These are phyloP conservation scores for Gardenia jasminoides DNA, from an alignment of 257 asterid species.

Conservation along the genomic window DNA sequence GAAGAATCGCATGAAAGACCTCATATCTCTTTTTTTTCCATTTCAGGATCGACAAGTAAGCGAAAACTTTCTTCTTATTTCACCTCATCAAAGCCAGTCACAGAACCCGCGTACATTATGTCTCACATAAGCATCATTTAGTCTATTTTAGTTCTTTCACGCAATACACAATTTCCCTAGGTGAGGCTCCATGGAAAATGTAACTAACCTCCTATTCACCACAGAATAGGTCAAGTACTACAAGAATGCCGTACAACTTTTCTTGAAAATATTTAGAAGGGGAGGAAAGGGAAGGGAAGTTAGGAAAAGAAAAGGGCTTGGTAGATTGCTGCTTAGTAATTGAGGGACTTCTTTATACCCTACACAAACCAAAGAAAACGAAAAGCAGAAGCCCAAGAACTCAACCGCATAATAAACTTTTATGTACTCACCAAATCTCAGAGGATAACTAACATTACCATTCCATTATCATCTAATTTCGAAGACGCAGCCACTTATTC, in stretches of 20 bases:
- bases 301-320: neutral
- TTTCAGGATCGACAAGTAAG: neutral
- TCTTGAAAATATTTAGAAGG: neutral
- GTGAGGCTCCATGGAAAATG: neutral
- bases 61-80: too few species aligned
- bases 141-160: neutral
- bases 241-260: conserved; percentile 1
- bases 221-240: neutral
- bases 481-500: neutral
- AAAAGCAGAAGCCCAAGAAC: neutral
- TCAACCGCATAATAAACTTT: neutral
- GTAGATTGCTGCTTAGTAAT: neutral
- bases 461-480: neutral
- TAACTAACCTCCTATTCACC: neutral
- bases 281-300: neutral
- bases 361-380: neutral
- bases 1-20: neutral
- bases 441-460: neutral
- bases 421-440: neutral
- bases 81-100: neutral
- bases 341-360: neutral
- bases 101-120: neutral
- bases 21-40: neutral
- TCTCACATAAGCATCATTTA: neutral
- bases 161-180: neutral